These are phyloP conservation scores for Termitomyces titanicus DNA, from an alignment of 768 basidiomycete species.

Conservation along the genomic window DNA sequence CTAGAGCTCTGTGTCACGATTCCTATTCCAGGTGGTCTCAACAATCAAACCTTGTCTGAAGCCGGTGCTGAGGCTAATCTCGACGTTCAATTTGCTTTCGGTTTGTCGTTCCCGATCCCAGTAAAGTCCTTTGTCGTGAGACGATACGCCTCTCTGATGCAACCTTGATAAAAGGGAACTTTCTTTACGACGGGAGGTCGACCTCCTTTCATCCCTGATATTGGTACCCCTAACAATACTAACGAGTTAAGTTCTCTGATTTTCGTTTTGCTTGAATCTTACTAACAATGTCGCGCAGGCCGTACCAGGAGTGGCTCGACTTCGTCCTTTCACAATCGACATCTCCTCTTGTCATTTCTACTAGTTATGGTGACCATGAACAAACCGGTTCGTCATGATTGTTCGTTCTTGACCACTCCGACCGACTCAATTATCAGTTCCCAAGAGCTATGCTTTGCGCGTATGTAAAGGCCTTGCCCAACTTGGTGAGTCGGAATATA, in stretches of 20 bases:
- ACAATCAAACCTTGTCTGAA: conserved; percentile 47
- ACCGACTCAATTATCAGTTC: conserved; percentile 35
- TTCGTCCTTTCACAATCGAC: conserved; percentile 41
- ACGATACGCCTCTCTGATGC: not conserved
- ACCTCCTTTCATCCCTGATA: conserved; percentile 55
- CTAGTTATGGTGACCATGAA: conserved; percentile 68
- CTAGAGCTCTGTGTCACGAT: not conserved
- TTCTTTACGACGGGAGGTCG: conserved; percentile 61
- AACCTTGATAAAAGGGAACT: conserved; percentile 32
- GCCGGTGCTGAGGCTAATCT: conserved; percentile 63
- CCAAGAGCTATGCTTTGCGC: conserved; percentile 48
- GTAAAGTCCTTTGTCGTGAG: conserved; percentile 15
- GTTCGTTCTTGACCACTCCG: not conserved
- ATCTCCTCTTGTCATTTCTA: conserved; percentile 59
- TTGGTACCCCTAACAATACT: conserved; percentile 29
- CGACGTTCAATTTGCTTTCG: conserved; percentile 61
- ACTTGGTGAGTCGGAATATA: conserved; percentile 39
- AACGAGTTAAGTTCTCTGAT: conserved; percentile 29
- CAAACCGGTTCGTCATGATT: conserved; percentile 45
- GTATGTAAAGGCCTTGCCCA: conserved; percentile 59
- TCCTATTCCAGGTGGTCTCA: conserved; percentile 42
- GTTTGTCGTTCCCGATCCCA: conserved; percentile 57
- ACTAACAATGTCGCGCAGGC: conserved; percentile 13
- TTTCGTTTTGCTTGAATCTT: not conserved
- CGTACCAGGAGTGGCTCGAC: conserved; percentile 51